Percentiles rank a stretch among this genome's conserved stretches.
phyloP scores from a whole-genome alignment of 2,329 filamentous ascomycete species.

The Beauveria rudraprayagi region DNA sequence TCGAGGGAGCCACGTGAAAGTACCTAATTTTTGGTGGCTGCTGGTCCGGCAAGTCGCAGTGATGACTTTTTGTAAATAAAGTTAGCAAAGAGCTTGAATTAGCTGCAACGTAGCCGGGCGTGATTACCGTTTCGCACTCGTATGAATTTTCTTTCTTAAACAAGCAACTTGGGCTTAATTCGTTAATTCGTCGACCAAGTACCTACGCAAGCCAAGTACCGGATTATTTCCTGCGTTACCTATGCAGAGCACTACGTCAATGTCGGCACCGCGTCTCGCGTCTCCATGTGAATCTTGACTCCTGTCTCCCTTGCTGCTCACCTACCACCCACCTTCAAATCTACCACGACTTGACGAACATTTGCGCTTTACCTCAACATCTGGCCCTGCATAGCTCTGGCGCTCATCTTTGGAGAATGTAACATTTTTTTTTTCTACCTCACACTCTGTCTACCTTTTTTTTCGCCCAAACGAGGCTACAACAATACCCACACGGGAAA shows the following conservation, averaged over 20 bases:
- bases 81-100: no score
- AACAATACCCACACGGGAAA: neutral
- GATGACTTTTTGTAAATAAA: no score
- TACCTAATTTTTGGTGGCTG: neutral
- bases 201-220: neutral
- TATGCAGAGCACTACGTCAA: no score
- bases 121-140: no score
- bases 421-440: neutral
- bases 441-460: neutral
- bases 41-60: neutral
- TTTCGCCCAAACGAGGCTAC: neutral
- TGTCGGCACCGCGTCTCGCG: neutral
- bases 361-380: neutral
- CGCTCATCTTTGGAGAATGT: neutral
- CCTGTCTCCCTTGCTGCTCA: neutral
- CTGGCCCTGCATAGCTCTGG: neutral
- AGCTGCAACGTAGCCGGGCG: no score
- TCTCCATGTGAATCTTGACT: conserved; percentile 2
- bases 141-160: no score
- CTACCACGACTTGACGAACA: conserved; percentile 1
- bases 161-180: no score
- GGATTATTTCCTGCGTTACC: no score
- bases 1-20: neutral
- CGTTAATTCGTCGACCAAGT: neutral
- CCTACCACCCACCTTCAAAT: neutral